Evolutionary conservation across 768 basidiomycete genomes (phyloP).

Genomic region (Lactifluus hygrophoroides): DNA sequence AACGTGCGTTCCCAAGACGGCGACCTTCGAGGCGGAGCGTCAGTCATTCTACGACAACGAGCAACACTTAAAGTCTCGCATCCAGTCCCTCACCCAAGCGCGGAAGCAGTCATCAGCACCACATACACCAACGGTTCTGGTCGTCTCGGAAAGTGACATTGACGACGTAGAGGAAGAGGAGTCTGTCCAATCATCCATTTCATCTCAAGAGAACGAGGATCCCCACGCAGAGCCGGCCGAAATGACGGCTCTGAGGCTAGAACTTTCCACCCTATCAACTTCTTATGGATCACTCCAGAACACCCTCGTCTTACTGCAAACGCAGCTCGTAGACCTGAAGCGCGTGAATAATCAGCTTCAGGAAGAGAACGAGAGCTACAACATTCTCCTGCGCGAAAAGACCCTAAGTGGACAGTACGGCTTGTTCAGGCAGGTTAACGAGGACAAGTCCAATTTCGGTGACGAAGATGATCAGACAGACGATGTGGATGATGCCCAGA

Average conservation of each 20-base stretch:
- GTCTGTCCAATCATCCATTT: slow-evolving; percentile 22
- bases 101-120: slow-evolving; percentile 41
- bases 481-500: slow-evolving; percentile 28
- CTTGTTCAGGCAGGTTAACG: slow-evolving; percentile 58
- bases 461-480: slow-evolving; percentile 21
- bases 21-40: slow-evolving; percentile 85
- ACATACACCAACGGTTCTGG: slow-evolving; percentile 24
- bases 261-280: slow-evolving; percentile 79
- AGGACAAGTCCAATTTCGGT: slow-evolving; percentile 24
- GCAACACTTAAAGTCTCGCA: slow-evolving; percentile 86
- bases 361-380: slow-evolving; percentile 96
- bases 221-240: slow-evolving; percentile 75
- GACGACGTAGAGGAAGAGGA: slow-evolving; percentile 38
- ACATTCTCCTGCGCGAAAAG: slow-evolving; percentile 85
- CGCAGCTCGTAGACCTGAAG: slow-evolving; percentile 80
- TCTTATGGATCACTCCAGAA: slow-evolving; percentile 79
- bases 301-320: slow-evolving; percentile 75
- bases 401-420: slow-evolving; percentile 87
- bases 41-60: slow-evolving; percentile 91
- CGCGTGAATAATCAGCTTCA: slow-evolving; percentile 80
- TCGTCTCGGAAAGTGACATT: slow-evolving; percentile 26
- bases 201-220: slow-evolving; percentile 47
- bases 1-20: slow-evolving; percentile 40
- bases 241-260: slow-evolving; percentile 74
- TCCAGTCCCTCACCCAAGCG: slow-evolving; percentile 66